Evolutionary conservation across 75 land plant species (phyloP), one percentile per base, ranked within the genome.

Genomic region (Larix kaempferi): DNA sequence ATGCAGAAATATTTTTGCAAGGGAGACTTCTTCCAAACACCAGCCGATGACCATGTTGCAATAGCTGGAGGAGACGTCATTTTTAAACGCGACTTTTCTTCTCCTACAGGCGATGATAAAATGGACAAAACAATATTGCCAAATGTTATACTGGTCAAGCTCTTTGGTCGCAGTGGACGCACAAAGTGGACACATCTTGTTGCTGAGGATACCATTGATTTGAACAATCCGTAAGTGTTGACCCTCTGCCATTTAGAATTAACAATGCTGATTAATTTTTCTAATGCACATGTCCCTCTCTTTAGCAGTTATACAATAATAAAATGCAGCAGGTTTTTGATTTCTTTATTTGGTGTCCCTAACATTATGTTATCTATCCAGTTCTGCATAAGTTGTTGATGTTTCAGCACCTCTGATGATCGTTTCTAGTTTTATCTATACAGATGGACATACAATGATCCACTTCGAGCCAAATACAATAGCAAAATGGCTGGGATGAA

Each of bases 1-100:
- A 96, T 96, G 99, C 97, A 96, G 94, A 96, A 96, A 76, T 96
- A 96, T 73, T 96, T 89, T 76, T 97, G 94, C 90, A 94, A 92
- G 77, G 99, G 99, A 78, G 99, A 91, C 33, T 96, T 96, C 91
- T 96, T 94, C 78, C 94, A 92, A 84, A 41, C 85, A 2, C 80
- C 80, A 21, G 73, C 90, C n/a, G 97, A 91, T 85, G 96, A 96
- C 58, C 75, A 41, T 6, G 83, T 84, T 41, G 91, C 74, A 23
- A 89, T 91, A 27, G 90, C 83, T 29, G 88, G 91, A 59, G 69
- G 86, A 16, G 89, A 91, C 62, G 82, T 64, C 12, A 94, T 96
- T 33, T 94, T 79, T 75, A 76, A 63, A 3, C 84, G 99, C 44
- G 99, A 96, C 73, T 94, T 90, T 81, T 96, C 99, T 65, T 89